Base-by-base conservation (phyloP, 108 stramenopile species). In the Pseudonitzschia delicatissima region DNA sequence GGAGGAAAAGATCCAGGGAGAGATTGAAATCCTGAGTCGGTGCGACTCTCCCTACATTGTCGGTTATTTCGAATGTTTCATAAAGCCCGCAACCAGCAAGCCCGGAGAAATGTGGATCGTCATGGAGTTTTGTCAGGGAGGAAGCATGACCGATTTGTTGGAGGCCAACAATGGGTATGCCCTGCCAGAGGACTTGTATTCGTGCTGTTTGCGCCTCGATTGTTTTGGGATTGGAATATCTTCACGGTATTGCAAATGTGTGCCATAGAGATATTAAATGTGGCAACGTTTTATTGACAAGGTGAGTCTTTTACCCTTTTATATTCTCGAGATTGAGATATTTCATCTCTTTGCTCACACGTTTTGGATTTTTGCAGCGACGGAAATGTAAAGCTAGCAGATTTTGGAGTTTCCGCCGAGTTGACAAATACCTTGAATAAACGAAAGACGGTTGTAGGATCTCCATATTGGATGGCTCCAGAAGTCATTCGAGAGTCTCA, bases 391-490 rank as follows among this genome's bases (percentile, higher is more conserved):
- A 96, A 96, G 67, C 79, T 97, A 4, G 93, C 93, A 8, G 96
- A 96, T 78, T 96, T 96, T 77, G 96, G 95, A 36, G 96, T 96
- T 8, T 83, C 86, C 27, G 95, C 96, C 3, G 89, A 95, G 64
- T 74, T 99, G 64, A 96, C 85, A 9, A 92, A 97, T 72, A 97
- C 96, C 21, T 57, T 94, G 17, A 97, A 94, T 64, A 98, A 98
- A 72, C 86, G 97, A 33, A 93, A 95, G 69, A 98, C 97, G 17
- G 93, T 98, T 37, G 97, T 98, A 7, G 99, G 99, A 20, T 91
- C 93, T 50, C 99, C 99, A 5, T 99, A 95, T 82, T 99, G 98
- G 98, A 99, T 99, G 96, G 98, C 97, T 1, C 98, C 98, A 0
- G 98, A 96, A 58, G 94, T 97, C 35, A 95, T 96, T 66, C 81